Evolutionary conservation across 108 stramenopile genomes (phyloP), one percentile per base, ranked within the genome.

Genomic region (Schizochytrium sp.): DNA sequence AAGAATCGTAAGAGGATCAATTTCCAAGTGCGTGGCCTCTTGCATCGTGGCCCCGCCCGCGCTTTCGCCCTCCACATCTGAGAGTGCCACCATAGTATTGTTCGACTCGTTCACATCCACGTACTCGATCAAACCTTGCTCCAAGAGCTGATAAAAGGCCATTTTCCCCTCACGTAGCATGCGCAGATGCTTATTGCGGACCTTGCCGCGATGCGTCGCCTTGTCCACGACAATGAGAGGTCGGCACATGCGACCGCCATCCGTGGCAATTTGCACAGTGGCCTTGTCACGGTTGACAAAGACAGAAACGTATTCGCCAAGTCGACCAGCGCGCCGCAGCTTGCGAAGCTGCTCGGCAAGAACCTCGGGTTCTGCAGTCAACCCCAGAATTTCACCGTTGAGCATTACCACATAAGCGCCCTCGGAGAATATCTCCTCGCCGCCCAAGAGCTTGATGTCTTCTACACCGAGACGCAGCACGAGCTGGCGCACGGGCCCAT

Each of bases 91-190:
- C 18, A 76, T 87, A 59, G 88, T 88, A 47, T 89, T 89, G 89
- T 89, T 99, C 93, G 99, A 98, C 91, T 99, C 98, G 90, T 99
- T 98, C 94, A 98, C 98, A 89, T 99, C 99, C 89, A 99, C 94
- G 90, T 97, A 98, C 93, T 99, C 99, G 41, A 99, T 97, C 44
- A 97, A 91, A 83, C 97, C 97, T 90, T 97, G 95, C 94, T 95
- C 94, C 58, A 98, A 93, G 59, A 99, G 91, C 91, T 96, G 95
- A 18, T 96, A 95, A 95, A 96, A 98, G 10, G 96, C 95, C 47
- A 96, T 89, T 69, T 53, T 87, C 21, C 47, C 60, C 41, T 58
- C 83, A 25, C 58, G 57, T 23, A 93, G 71, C 63, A 91, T 90
- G 41, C 58, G 60, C 91, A 92, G 87, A 60, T 92, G 91, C 60